Evolutionary conservation across 1,139 yeast genomes (phyloP), one percentile per base, ranked within the genome.

Genomic region (Wickerhamomyces sp.): DNA sequence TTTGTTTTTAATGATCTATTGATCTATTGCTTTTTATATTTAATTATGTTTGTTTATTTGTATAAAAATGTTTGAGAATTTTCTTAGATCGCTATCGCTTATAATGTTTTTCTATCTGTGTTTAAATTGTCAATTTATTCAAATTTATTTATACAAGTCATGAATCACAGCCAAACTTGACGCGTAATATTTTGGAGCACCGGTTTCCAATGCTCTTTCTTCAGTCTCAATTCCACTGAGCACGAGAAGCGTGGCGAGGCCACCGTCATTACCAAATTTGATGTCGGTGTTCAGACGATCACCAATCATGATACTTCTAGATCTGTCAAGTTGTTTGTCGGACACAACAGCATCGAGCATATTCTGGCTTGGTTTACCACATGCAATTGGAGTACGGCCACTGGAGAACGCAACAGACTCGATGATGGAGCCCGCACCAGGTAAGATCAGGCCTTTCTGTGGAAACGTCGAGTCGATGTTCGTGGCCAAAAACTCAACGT

Each of bases 391-490:
- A 47, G 75, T 65, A 50, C 97, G 74, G 12, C 90, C 92, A 32
- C 88, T 69, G 14, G 95, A 82, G 48, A 67, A 79, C 5, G 85
- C 76, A n/a, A 88, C 78, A 0, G 90, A 73, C 48, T 88, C 87
- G 36, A 92, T 83, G 49, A 88, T 78, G 3, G 97, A 82, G 1
- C 98, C 98, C 1, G 98, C 97, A 18, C 98, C 98, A 21, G 96
- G 94, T 39, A 92, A 71, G 39, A 86, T 74, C 51, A 78, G 72
- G 1, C 96, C 96, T 59, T 86, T 82, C 42, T 85, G 78, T 5
- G 98, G 98, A 68, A 81, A 92, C 0, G 98, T 92, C 2, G 96
- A 84, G 60, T 92, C 98, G 35, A 85, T 84, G 60, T 92, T 92
- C n/a, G 98, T 92, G 22, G 97, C 97, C 49, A 94, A 71, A 60